phyloP scores from a whole-genome alignment of 2,329 filamentous ascomycete species.

The Pseudodiploospora longispora region DNA sequence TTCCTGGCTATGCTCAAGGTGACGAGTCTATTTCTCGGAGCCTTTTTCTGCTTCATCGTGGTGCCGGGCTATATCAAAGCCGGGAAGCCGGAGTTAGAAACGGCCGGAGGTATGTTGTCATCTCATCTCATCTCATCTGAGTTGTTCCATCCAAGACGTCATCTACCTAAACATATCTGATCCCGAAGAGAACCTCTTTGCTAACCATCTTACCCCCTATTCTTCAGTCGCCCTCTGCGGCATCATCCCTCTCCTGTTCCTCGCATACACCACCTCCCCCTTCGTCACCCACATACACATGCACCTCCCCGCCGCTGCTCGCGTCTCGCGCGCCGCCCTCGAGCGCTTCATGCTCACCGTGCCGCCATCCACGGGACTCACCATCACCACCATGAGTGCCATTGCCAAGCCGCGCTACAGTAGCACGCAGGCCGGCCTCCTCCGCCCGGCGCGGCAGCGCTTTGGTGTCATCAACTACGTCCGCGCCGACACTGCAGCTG shows the following conservation, averaged over 20 bases:
- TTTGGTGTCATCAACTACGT: conserved; percentile 33
- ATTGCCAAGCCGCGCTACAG: conserved; percentile 47
- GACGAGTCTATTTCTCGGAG: conserved; percentile 60
- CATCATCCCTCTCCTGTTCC: conserved; percentile 55
- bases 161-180: neutral
- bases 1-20: conserved; percentile 65
- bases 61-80: conserved; percentile 49
- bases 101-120: conserved; percentile 28
- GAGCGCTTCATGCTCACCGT: conserved; percentile 40
- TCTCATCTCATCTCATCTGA: neutral
- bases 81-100: conserved; percentile 27
- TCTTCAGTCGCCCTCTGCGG: conserved; percentile 50
- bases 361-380: conserved; percentile 37
- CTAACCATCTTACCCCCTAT: neutral
- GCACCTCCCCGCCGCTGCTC: conserved; percentile 56
- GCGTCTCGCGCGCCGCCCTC: conserved; percentile 49
- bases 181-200: neutral
- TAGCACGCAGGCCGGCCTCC: conserved; percentile 30
- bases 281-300: conserved; percentile 68
- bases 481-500: conserved; percentile 23
- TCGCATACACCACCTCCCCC: conserved; percentile 57
- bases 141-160: neutral
- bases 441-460: conserved; percentile 22
- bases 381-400: conserved; percentile 47
- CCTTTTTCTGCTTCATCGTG: conserved; percentile 56